Evolutionary conservation across 2,329 filamentous ascomycete species (phyloP).

Genomic region (Alternaria brassicicola): DNA sequence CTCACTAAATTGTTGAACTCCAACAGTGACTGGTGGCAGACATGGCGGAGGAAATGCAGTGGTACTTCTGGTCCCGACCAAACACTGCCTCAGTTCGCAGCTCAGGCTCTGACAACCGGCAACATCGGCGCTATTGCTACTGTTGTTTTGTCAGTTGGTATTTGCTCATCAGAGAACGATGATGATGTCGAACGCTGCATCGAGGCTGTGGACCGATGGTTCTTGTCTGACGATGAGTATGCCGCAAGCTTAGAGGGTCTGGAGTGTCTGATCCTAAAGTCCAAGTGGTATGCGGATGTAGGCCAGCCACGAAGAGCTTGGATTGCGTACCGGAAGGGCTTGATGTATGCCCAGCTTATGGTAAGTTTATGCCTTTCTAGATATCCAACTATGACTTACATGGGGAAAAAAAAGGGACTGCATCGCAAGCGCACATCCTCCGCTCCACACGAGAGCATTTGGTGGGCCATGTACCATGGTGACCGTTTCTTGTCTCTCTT

Average conservation of each 20-base stretch:
- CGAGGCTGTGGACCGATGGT: constrained; percentile 54
- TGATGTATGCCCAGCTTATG: constrained; percentile 61
- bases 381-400: constrained; percentile 17
- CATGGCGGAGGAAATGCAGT: constrained; percentile 51
- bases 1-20: constrained; percentile 41
- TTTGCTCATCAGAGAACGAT: constrained; percentile 48
- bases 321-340: constrained; percentile 58
- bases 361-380: constrained; percentile 38
- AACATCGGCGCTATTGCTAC: constrained; percentile 48
- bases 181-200: constrained; percentile 57
- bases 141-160: constrained; percentile 48
- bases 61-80: constrained; percentile 49
- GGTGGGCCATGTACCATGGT: constrained; percentile 49
- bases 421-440: constrained; percentile 47
- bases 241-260: constrained; percentile 59
- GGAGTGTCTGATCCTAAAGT: constrained; percentile 58
- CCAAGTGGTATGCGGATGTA: constrained; percentile 61
- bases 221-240: constrained; percentile 58
- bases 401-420: constrained; percentile 42
- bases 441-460: constrained; percentile 46
- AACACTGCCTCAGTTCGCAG: constrained; percentile 51
- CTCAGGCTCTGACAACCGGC: constrained; percentile 52
- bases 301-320: constrained; percentile 63
- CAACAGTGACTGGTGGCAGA: constrained; percentile 52
- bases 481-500: constrained; percentile 61